Evolutionary conservation across 495 filamentous ascomycete genomes (phyloP).

Genomic region (Annulohypoxylon stygium): DNA sequence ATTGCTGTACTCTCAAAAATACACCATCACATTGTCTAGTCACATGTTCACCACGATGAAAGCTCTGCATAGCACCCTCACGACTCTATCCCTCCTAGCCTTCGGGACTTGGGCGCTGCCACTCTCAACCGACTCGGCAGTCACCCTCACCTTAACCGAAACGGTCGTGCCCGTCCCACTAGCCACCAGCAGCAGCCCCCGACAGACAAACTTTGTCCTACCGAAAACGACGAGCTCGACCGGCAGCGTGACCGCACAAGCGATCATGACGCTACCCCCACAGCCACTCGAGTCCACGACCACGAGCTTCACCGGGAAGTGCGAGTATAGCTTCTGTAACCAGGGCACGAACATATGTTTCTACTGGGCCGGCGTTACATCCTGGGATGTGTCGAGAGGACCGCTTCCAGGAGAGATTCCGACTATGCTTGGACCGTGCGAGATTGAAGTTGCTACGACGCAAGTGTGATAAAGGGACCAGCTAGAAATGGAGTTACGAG

Average conservation of each 20-base stretch:
- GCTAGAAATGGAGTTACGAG: background rate
- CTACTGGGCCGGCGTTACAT: constrained; percentile 50
- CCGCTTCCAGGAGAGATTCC: constrained; percentile 48
- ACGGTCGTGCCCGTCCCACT: background rate
- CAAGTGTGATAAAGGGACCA: background rate
- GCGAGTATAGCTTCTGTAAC: constrained; percentile 48
- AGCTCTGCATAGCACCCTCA: background rate
- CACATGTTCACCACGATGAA: constrained; percentile 4
- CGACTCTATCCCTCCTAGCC: constrained; percentile 4
- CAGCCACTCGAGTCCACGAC: background rate
- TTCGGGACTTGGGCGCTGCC: constrained; percentile 8
- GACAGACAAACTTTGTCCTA: background rate
- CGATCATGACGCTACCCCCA: background rate
- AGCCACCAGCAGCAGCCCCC: background rate
- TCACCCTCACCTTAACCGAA: background rate
- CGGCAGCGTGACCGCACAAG: background rate
- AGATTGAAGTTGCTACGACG: background rate
- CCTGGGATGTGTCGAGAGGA: constrained; percentile 46
- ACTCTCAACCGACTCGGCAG: background rate
- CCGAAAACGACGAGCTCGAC: constrained; percentile 10
- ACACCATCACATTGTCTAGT: background rate
- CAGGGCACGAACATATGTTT: constrained; percentile 43
- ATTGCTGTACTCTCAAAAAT: background rate
- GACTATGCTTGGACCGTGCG: constrained; percentile 47
- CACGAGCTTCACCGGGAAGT: constrained; percentile 30